These are phyloP conservation scores for Immersiella caudata DNA, from an alignment of 495 filamentous ascomycete species.

Conservation along the genomic window DNA sequence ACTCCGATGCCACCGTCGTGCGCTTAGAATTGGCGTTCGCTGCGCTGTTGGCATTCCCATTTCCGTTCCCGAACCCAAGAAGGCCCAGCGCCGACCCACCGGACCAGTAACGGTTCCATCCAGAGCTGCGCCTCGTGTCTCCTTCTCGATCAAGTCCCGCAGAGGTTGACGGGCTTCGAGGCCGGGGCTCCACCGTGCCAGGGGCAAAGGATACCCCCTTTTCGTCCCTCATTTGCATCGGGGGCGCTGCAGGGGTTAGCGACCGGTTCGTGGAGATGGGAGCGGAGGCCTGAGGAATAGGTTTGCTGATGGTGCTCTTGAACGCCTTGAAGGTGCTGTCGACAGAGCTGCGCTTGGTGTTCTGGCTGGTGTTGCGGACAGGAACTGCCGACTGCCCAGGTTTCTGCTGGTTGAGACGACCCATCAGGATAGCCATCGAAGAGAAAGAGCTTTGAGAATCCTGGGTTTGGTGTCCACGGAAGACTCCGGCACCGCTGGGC, in stretches of 20 bases:
- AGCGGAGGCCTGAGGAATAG: slow-evolving; percentile 46
- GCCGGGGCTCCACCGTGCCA: slow-evolving; percentile 40
- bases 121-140: slow-evolving; percentile 55
- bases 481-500: slow-evolving; percentile 35
- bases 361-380: slow-evolving; percentile 49
- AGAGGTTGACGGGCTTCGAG: slow-evolving; percentile 33
- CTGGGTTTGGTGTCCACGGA: slow-evolving; percentile 50
- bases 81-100: slow-evolving; percentile 56
- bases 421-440: slow-evolving; percentile 60
- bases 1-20: slow-evolving; percentile 48
- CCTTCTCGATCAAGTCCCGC: slow-evolving; percentile 30
- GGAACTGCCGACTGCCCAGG: slow-evolving; percentile 33
- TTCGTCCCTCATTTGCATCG: slow-evolving; percentile 37
- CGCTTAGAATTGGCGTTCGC: slow-evolving; percentile 38
- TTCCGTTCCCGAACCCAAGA: slow-evolving; percentile 49
- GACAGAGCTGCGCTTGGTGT: slow-evolving; percentile 52
- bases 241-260: slow-evolving; percentile 21
- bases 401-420: slow-evolving; percentile 47
- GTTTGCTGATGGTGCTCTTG: slow-evolving; percentile 58
- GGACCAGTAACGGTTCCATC: slow-evolving; percentile 65
- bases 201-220: slow-evolving; percentile 47
- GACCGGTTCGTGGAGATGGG: slow-evolving; percentile 11
- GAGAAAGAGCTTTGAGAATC: slow-evolving; percentile 55
- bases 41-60: slow-evolving; percentile 22
- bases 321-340: slow-evolving; percentile 56